Conservation (phyloP, 805 yeast genomes). For the Yueomyces sinensis region DNA sequence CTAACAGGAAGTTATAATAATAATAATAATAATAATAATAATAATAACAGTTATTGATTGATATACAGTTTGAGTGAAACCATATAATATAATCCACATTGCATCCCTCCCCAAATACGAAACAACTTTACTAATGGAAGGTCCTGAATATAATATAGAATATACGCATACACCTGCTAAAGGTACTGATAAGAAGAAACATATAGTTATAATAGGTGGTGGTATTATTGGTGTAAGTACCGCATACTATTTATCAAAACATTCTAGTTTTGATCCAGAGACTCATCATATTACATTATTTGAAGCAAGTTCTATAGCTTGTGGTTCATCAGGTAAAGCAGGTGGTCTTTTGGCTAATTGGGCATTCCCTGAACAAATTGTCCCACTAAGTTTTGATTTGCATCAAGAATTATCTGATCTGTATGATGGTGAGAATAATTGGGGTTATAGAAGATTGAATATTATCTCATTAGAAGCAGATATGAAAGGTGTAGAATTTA, state of each 20-base stretch:
- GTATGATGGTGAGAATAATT: conserved; percentile 67
- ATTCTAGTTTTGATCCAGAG: conserved; percentile 62
- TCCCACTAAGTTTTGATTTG: conserved; percentile 71
- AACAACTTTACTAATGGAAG: no score
- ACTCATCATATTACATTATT: conserved; percentile 73
- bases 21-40: no score
- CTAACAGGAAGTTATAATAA: no score
- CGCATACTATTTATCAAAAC: conserved; percentile 77
- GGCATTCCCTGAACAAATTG: conserved; percentile 95
- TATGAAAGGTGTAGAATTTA: conserved; percentile 18
- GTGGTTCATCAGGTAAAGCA: conserved; percentile 96
- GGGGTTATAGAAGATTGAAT: conserved; percentile 88
- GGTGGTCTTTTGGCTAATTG: conserved; percentile 90
- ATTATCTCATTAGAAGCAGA: conserved; percentile 88
- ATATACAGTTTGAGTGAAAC: no score
- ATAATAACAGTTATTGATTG: no score
- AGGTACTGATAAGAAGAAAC: no score
- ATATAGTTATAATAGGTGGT: conserved; percentile 80
- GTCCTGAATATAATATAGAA: no score
- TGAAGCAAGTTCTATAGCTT: conserved; percentile 87
- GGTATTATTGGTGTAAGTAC: conserved; percentile 95
- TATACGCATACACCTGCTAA: no score
- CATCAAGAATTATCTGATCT: conserved; percentile 72
- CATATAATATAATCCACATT: no score
- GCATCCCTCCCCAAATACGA: no score